Evolutionary conservation across 495 filamentous ascomycete species (phyloP).

Genomic region (Talaromyces ruber): DNA sequence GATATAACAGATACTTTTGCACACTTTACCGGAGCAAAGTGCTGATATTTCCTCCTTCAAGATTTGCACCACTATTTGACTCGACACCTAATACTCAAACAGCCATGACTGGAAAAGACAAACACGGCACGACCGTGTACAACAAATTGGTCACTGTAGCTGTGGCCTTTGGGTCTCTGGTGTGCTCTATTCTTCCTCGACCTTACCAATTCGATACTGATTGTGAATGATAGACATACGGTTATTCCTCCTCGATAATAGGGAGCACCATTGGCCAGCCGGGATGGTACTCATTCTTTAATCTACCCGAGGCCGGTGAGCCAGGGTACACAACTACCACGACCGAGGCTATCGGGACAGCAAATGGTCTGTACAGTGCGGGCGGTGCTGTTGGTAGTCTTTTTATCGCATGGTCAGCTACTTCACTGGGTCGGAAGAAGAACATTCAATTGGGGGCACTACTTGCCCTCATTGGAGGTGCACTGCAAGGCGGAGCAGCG

Average conservation of each 20-base stretch:
- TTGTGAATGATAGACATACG: constrained; percentile 24
- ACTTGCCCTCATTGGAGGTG: constrained; percentile 34
- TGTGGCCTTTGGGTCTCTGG: constrained; percentile 30
- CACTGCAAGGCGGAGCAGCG: constrained; percentile 34
- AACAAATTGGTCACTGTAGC: constrained; percentile 21
- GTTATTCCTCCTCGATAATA: constrained; percentile 43
- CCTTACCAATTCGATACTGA: not conserved
- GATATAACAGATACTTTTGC: not conserved
- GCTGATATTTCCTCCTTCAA: not conserved
- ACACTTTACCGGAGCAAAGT: not conserved
- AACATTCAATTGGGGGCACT: constrained; percentile 37
- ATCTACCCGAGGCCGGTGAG: constrained; percentile 26
- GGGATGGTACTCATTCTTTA: constrained; percentile 38
- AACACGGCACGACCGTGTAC: not conserved
- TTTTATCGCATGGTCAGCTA: constrained; percentile 36
- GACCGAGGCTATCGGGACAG: constrained; percentile 35
- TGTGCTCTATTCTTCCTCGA: constrained; percentile 7
- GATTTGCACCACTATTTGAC: not conserved
- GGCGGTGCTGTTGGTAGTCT: constrained; percentile 35
- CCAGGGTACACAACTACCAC: constrained; percentile 38
- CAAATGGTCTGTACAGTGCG: constrained; percentile 40
- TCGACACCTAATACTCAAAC: not conserved
- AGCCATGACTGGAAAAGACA: not conserved
- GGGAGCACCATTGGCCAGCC: constrained; percentile 44
- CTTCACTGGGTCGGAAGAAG: constrained; percentile 31